Base-by-base conservation (phyloP, 495 filamentous ascomycete genomes). In the Daldinia loculata region DNA sequence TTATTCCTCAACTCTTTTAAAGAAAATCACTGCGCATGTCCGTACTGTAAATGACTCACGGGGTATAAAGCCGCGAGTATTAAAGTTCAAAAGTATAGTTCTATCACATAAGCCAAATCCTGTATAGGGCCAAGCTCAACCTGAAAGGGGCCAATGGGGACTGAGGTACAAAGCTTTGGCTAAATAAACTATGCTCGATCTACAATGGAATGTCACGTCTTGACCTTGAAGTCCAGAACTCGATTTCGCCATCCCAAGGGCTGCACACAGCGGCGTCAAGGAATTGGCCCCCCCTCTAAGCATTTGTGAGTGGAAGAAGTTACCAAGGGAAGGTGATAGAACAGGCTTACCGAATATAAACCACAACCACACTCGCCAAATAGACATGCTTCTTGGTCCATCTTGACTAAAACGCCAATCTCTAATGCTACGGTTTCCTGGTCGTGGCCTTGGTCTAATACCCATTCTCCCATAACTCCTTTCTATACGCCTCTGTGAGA, bases 401-500 rank as follows among this genome's bases (percentile, higher is more conserved):
- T 12, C 22, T 24, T 48, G 9, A 24, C 19, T 11, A 22, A 22
- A 19, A 48, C 22, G 9, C 43, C 19, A 11, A 22, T 24, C 8
- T 48, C 19, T 48, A 48, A 48, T 6, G 9, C 19, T 24, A 24
- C 17, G 17, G 43, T 11, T 48, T 48, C 12, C 43, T 24, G 11
- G 19, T 12, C 8, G 43, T 24, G 19, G 2, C 22, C 6, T 48
- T 24, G 4, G 19, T 48, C 9, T 61, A 72, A 67, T 63, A 72
- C 17, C 59, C 63, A 34, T 91, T 87, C 72, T 85, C 84, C 95
- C 95, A 99, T 51, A 98, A 82, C 83, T 97, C 91, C 76, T 92
- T 92, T 55, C 85, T 85, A 78, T 93, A 99, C 3, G 82, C 92
- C 82, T 97, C 92, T 1, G 95, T 99, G 76, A 99, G 82, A 53